Conservation (phyloP, 257 asterid species). For the Jaltomata sinuosa region DNA sequence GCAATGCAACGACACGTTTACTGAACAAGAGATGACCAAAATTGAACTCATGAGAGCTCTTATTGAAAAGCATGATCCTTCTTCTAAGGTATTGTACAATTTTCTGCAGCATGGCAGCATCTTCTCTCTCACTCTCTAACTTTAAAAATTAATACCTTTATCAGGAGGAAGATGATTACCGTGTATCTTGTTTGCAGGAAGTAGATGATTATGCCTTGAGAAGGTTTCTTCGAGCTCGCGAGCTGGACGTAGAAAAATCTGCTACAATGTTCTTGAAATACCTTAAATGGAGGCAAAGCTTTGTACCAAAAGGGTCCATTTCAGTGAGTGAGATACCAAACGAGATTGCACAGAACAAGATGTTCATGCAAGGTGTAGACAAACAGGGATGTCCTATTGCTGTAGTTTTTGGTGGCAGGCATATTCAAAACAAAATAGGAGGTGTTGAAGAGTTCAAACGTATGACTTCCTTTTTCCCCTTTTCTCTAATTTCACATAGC, state of each 20-base stretch:
- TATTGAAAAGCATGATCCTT: slow-evolving; percentile 43
- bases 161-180: not conserved
- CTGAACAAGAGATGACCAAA: slow-evolving; percentile 30
- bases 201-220: slow-evolving; percentile 49
- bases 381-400: slow-evolving; percentile 60
- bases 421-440: slow-evolving; percentile 39
- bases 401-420: slow-evolving; percentile 45
- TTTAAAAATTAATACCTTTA: not conserved
- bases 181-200: slow-evolving; percentile 25
- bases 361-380: slow-evolving; percentile 64
- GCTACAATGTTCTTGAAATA: slow-evolving; percentile 44
- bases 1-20: not conserved
- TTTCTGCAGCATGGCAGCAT: not conserved
- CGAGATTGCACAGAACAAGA: slow-evolving; percentile 57
- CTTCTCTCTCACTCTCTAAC: not conserved
- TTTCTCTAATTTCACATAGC: not conserved
- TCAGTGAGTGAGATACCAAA: slow-evolving; percentile 36
- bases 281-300: slow-evolving; percentile 48
- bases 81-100: slow-evolving; percentile 43
- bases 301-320: slow-evolving; percentile 53
- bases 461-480: slow-evolving; percentile 3
- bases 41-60: slow-evolving; percentile 31
- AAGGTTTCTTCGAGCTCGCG: slow-evolving; percentile 80
- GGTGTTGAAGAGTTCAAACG: slow-evolving; percentile 73
- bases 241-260: slow-evolving; percentile 49